Evolutionary conservation across 306 rosid species (phyloP), one percentile per base, ranked within the genome.

Genomic region (Trichosanthes cucumerina): DNA sequence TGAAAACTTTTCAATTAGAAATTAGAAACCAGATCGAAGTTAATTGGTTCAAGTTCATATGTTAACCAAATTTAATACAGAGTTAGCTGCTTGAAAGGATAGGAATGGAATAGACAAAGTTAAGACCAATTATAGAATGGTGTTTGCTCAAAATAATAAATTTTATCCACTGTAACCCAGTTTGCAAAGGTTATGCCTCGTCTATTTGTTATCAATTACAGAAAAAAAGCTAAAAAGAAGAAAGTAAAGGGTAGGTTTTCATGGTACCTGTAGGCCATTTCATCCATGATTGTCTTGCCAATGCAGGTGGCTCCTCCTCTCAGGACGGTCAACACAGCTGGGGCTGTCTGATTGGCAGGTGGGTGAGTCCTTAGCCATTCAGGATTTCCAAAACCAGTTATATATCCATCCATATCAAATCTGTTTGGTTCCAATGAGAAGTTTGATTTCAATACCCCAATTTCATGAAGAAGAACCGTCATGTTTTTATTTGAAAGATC

Each of bases 201-300:
- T 65, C 8, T 65, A 15, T n/a, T 44, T 6, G 54, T 13, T n/a
- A 11, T 69, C 4, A 41, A 69, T 65, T 65, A 15, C 43, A 70
- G 39, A 24, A 23, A 2, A 36, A 14, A 44, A 69, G 52, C 28
- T 26, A 11, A 47, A 49, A 34, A 28, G 26, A 50, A 28, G 9
- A 75, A 31, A 26, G 41, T 28, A 16, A 74, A 16, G 57, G 26
- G 33, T 3, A 13, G 7, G 26, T 21, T 21, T 50, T 14, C 15
- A n/a, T 9, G 74, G 19, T n/a, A 68, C 98, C 98, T 80, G 86
- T 85, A 92, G 33, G 98, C 98, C 98, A 92, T 87, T 91, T 95
- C 98, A 79, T 95, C 98, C 98, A 92, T 86, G 81, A 89, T 87
- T 77, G 97, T 95, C 86, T 81, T 90, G 79, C 98, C 98, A 65